phyloP scores from a whole-genome alignment of 1,139 yeast genomes.

The Taphrina pruni region DNA sequence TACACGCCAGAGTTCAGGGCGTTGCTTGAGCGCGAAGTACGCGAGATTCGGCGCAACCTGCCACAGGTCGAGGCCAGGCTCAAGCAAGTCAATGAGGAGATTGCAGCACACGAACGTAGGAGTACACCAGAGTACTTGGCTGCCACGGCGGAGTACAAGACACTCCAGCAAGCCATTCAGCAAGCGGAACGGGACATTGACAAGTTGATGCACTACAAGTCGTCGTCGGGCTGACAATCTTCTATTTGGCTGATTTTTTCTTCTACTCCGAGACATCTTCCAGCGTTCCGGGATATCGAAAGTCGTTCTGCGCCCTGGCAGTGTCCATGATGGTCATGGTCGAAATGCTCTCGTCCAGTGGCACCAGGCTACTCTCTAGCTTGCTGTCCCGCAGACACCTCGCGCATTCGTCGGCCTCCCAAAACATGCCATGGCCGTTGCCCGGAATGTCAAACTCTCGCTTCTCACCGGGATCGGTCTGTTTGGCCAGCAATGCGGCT shows the following conservation, averaged over 20 bases:
- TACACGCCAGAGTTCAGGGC: constrained; percentile 15
- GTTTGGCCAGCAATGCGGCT: constrained; percentile 35
- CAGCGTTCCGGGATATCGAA: constrained; percentile 56
- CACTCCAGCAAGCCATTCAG: constrained; percentile 6
- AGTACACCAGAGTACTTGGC: constrained; percentile 21
- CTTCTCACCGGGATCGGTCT: constrained; percentile 40
- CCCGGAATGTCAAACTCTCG: constrained; percentile 46
- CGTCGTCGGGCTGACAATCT: neutral
- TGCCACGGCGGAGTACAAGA: constrained; percentile 16
- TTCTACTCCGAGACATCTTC: constrained; percentile 45
- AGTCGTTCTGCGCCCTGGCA: constrained; percentile 55
- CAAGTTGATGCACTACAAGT: constrained; percentile 24
- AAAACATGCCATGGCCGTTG: constrained; percentile 57
- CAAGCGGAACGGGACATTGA: constrained; percentile 28
- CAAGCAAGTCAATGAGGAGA: constrained; percentile 9
- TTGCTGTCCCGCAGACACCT: constrained; percentile 55
- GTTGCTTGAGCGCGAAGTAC: constrained; percentile 2
- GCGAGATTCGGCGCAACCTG: neutral
- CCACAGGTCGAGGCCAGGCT: constrained; percentile 15
- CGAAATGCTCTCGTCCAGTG: constrained; percentile 57
- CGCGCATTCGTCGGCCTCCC: constrained; percentile 62
- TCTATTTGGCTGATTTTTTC: neutral
- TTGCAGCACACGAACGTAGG: constrained; percentile 7
- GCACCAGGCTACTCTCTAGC: constrained; percentile 53
- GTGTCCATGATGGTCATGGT: constrained; percentile 58